These are phyloP conservation scores for Suillus tomentosus DNA, from an alignment of 768 basidiomycete species.

Conservation along the genomic window DNA sequence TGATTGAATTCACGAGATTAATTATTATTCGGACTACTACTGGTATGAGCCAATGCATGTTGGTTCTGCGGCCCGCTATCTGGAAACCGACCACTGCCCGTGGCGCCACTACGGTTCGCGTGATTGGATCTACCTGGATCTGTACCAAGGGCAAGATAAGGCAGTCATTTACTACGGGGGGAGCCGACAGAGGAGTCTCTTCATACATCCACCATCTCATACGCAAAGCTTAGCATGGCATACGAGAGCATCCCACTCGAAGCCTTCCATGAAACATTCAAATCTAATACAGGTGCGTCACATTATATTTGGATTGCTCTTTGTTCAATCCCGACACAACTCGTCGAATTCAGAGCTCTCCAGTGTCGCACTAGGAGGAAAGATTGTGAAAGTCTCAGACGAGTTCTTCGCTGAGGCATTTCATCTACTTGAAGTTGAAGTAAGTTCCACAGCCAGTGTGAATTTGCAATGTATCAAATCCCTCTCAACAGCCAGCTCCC, in stretches of 20 bases:
- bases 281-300: conserved; percentile 50
- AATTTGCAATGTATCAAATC: conserved; percentile 1
- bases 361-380: conserved; percentile 78
- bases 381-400: conserved; percentile 79
- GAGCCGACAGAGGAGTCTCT: background rate
- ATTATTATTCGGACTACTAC: too few species aligned
- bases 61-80: background rate
- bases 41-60: background rate
- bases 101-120: background rate
- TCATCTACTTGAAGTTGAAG: conserved; percentile 83
- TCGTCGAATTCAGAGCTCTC: conserved; percentile 69
- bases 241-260: conserved; percentile 47
- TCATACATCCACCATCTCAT: background rate
- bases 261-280: conserved; percentile 49
- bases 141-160: background rate
- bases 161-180: background rate
- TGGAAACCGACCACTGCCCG: background rate
- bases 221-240: conserved; percentile 37
- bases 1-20: too few species aligned
- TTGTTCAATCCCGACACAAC: conserved; percentile 1
- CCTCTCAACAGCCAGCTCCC: conserved; percentile 64
- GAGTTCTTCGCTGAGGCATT: conserved; percentile 93
- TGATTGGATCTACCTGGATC: background rate
- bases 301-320: background rate
- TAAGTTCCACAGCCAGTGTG: conserved; percentile 32